Evolutionary conservation across 2,329 filamentous ascomycete species (phyloP), one percentile per base, ranked within the genome.

Genomic region (Aspergillus sp.): DNA sequence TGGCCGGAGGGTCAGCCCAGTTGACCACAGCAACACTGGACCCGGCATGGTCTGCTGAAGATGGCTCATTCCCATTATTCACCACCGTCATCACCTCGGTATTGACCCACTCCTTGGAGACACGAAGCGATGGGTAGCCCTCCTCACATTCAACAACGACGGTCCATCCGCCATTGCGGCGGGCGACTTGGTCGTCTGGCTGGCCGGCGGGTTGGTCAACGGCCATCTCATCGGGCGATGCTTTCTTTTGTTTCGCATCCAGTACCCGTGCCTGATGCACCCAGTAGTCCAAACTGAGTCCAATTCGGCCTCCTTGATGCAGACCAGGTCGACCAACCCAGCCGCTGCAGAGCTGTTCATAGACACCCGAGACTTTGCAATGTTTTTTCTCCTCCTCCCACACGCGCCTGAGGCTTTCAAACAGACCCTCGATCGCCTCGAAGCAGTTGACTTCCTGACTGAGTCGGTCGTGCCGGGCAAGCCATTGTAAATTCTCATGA

Each of bases 381-480:
- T 58, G 63, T 36, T 68, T 68, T 45, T 59, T 64, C 56, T 77
- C 74, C 43, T 71, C 72, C 8, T 68, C 63, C 74, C 74, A 77
- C 36, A 77, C 62, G 33, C 70, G 69, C 57, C 67, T 70, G 43
- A 77, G 62, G 33, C 71, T 73, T 50, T 73, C 65, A 50, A 73
- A 71, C 4, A 77, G 64, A 14, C 70, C 72, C 48, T 73, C 73
- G n/a, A 76, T 60, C 10, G 74, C 73, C 59, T 76, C 71, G 45
- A 77, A 77, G 42, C 74, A 76, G 44, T 76, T 76, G 10, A 75
- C 68, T 40, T 75, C 70, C 46, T 72, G 66, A 50, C 74, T 75
- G 47, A 76, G 66, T 49, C 68, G 67, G 57, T 77, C 75, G 50
- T 74, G 63, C 33, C 70, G 73, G n/a, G 72, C 71, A 24, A 77